Evolutionary conservation across 2,329 filamentous ascomycete genomes (phyloP).

Genomic region (Aurifilum marmelostoma): DNA sequence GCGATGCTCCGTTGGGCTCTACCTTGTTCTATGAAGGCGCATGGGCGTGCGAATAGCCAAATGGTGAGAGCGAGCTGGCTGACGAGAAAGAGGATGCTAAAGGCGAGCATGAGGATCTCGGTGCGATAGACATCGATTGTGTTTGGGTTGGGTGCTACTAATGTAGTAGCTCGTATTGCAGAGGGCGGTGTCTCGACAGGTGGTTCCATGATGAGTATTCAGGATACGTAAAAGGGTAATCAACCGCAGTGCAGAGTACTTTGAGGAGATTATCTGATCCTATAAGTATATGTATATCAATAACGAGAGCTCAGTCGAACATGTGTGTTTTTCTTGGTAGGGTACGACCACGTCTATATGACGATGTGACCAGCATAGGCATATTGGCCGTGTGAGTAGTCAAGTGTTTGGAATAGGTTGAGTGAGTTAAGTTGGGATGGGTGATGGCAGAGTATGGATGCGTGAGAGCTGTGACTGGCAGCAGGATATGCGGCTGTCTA

Average conservation of each 20-base stretch:
- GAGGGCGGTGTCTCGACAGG: conserved; percentile 3
- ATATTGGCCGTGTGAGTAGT: conserved; percentile 10
- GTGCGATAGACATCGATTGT: conserved; percentile 35
- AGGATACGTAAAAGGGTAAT: not conserved
- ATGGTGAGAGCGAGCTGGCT: conserved; percentile 39
- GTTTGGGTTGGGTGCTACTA: conserved; percentile 8
- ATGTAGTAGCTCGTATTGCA: not conserved
- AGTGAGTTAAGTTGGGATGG: not conserved
- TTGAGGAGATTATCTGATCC: not conserved
- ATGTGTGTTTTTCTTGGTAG: not conserved
- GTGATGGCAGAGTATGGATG: not conserved
- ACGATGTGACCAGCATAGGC: conserved; percentile 14
- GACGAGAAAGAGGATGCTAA: conserved; percentile 40
- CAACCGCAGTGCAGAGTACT: not conserved
- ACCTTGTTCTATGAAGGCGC: conserved; percentile 18
- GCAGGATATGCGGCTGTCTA: not conserved
- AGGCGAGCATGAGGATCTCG: conserved; percentile 42
- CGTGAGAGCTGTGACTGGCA: not conserved
- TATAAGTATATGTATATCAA: too few relatives aligned
- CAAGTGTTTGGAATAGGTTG: not conserved
- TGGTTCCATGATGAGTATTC: not conserved
- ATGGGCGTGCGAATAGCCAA: conserved; percentile 35
- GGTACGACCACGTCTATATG: conserved; percentile 8
- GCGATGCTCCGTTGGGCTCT: not conserved
- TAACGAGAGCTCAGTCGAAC: not conserved